Evolutionary conservation across 257 asterid genomes (phyloP).

Genomic region (Eucommia ulmoides): DNA sequence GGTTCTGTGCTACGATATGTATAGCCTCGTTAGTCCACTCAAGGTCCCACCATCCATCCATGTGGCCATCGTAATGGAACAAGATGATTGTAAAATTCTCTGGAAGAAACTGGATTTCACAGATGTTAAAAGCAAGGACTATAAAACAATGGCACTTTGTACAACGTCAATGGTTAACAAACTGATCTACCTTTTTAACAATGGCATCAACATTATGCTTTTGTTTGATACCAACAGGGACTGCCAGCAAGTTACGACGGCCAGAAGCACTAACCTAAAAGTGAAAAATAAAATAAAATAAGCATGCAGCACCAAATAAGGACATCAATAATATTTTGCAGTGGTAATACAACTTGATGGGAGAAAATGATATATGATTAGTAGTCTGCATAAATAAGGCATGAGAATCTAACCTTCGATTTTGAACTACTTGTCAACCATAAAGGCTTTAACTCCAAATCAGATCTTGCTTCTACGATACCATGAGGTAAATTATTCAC

Average conservation of each 20-base stretch:
- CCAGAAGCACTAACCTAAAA: conserved; percentile 35
- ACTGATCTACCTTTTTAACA: conserved; percentile 59
- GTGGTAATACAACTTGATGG: neutral
- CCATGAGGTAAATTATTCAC: conserved; percentile 64
- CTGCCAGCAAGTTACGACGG: conserved; percentile 54
- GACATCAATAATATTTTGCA: neutral
- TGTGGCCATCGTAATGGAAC: conserved; percentile 87
- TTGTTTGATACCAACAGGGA: conserved; percentile 84
- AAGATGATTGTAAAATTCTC: conserved; percentile 74
- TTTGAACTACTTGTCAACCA: conserved; percentile 60
- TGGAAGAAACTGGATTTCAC: conserved; percentile 76
- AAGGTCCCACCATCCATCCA: conserved; percentile 86
- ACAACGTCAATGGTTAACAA: too few species aligned
- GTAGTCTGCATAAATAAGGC: too few species aligned
- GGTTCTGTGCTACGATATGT: conserved; percentile 85
- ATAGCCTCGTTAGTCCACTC: conserved; percentile 78
- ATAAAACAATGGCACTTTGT: too few species aligned
- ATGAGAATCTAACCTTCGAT: too few species aligned
- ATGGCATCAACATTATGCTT: conserved; percentile 57
- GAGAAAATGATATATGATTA: too few species aligned
- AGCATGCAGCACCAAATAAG: neutral
- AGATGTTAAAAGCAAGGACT: neutral
- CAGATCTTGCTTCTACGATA: conserved; percentile 57
- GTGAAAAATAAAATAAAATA: conserved; percentile 11
- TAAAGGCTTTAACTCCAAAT: conserved; percentile 75